Conservation (phyloP, 1,284 basidiomycete species). For the Amylostereum chailletii region DNA sequence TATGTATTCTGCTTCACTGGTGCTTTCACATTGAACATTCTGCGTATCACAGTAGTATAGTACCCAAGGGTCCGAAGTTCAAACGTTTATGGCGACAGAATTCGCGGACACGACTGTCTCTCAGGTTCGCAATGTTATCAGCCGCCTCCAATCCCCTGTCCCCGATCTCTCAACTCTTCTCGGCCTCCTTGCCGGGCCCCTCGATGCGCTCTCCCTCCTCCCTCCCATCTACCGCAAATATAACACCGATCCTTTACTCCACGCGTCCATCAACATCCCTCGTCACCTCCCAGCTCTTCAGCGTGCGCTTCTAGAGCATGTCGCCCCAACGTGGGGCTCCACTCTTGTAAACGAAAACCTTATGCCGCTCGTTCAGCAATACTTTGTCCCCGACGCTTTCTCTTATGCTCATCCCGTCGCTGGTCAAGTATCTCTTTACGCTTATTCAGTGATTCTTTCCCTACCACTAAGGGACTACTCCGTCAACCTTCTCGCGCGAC, state of each 20-base stretch:
- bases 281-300: constrained; percentile 56
- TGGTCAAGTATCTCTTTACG: constrained; percentile 45
- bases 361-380: constrained; percentile 44
- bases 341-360: constrained; percentile 40
- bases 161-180: constrained; percentile 42
- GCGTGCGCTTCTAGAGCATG: constrained; percentile 48
- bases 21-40: too few relatives aligned
- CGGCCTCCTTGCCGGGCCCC: constrained; percentile 45
- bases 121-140: constrained; percentile 37
- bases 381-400: constrained; percentile 61
- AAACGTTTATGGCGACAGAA: constrained; percentile 16
- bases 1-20: too few relatives aligned
- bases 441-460: constrained; percentile 55
- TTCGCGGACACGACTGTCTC: constrained; percentile 18
- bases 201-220: constrained; percentile 47
- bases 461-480: constrained; percentile 37
- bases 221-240: constrained; percentile 41
- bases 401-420: constrained; percentile 38
- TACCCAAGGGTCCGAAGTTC: too few relatives aligned
- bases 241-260: constrained; percentile 26
- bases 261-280: constrained; percentile 24
- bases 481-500: constrained; percentile 41
- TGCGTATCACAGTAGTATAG: too few relatives aligned
- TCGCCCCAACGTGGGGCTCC: constrained; percentile 63
- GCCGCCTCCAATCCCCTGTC: constrained; percentile 43